Percentiles rank a stretch among this genome's conserved stretches.
phyloP scores from a whole-genome alignment of 129 eudicot species.

The Tanacetum coccineum region DNA sequence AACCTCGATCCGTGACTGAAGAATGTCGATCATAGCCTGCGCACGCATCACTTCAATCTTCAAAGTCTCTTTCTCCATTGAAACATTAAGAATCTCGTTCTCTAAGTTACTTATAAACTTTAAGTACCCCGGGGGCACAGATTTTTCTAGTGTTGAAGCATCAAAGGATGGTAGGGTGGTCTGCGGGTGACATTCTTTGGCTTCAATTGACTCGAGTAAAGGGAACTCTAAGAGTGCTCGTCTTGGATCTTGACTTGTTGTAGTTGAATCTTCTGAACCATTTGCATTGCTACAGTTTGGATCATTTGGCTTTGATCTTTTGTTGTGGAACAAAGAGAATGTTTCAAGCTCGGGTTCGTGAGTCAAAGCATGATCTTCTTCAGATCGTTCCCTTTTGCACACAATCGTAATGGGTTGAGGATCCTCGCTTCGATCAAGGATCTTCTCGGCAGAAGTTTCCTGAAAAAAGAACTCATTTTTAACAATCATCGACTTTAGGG shows the following conservation, averaged over 20 bases:
- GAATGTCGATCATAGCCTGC: constrained; percentile 85
- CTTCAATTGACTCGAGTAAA: constrained; percentile 49
- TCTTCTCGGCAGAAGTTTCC: constrained; percentile 37
- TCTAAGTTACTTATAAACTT: constrained; percentile 77
- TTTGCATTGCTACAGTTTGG: constrained; percentile 66
- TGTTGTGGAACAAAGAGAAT: constrained; percentile 50
- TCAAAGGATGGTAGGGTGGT: constrained; percentile 53
- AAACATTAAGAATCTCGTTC: constrained; percentile 69
- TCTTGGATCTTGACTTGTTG: constrained; percentile 58
- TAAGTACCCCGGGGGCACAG: constrained; percentile 85
- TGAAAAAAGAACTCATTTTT: constrained; percentile 3
- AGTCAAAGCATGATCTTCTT: constrained; percentile 39
- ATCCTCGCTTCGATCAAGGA: constrained; percentile 36
- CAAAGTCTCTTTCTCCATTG: constrained; percentile 84
- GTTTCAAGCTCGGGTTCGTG: constrained; percentile 44
- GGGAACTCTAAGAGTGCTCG: constrained; percentile 61
- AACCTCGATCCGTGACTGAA: constrained; percentile 68
- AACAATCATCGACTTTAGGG: not conserved
- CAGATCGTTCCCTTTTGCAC: constrained; percentile 66
- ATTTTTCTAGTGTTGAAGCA: constrained; percentile 78
- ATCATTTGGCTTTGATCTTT: constrained; percentile 51
- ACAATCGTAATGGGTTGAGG: constrained; percentile 42
- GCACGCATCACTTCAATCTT: constrained; percentile 96
- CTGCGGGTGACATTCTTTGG: constrained; percentile 43
- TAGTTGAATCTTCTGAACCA: constrained; percentile 76